Evolutionary conservation across 371 early-diverging fungal species (phyloP).

Genomic region (Choanephora cucurbitarum): DNA sequence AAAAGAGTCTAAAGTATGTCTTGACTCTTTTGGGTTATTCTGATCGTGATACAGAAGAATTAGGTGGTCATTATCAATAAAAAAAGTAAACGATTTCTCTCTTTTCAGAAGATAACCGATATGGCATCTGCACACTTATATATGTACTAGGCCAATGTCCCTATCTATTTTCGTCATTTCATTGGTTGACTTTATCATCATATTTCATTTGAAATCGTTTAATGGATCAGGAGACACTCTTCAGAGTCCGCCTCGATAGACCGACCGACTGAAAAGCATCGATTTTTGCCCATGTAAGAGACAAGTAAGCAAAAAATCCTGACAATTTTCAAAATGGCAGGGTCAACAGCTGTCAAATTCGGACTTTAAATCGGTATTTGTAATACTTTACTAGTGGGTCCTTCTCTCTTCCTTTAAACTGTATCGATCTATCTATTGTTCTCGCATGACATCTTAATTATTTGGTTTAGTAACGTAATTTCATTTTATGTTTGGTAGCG

Average conservation of each 20-base stretch:
- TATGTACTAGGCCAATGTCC: constrained; percentile 8
- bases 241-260: constrained; percentile 1
- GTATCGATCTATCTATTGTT: too few species aligned
- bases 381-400: too few species aligned
- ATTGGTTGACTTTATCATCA: constrained; percentile 14
- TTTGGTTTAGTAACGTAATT: too few species aligned
- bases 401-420: too few species aligned
- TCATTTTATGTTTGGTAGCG: too few species aligned
- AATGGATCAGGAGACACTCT: not conserved
- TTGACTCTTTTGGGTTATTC: constrained; percentile 59
- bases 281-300: not conserved
- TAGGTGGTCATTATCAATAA: constrained; percentile 21
- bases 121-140: constrained; percentile 1
- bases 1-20: constrained; percentile 82
- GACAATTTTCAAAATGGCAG: not conserved
- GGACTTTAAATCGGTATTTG: too few species aligned
- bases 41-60: constrained; percentile 51
- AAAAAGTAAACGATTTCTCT: not conserved
- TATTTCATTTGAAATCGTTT: not conserved
- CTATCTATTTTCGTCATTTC: constrained; percentile 7
- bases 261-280: not conserved
- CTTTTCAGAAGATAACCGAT: constrained; percentile 8
- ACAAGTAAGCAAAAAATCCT: not conserved
- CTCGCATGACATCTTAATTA: too few species aligned
- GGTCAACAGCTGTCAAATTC: not conserved